phyloP scores from a whole-genome alignment of 2,329 filamentous ascomycete species.

The Magnaporthales sp. region DNA sequence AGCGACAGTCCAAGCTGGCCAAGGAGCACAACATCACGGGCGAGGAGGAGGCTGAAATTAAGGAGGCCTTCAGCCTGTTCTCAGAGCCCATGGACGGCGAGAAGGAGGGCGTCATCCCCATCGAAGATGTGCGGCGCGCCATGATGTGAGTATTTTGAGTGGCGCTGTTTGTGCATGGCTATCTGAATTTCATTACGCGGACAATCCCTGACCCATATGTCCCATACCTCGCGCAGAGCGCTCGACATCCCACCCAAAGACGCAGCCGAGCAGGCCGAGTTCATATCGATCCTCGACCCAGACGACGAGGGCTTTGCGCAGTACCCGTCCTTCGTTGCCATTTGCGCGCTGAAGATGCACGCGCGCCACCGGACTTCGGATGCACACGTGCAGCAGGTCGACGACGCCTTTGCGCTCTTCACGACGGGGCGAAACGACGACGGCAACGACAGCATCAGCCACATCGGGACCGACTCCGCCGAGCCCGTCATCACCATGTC shows the following conservation, averaged over 20 bases:
- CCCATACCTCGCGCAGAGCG: constrained; percentile 44
- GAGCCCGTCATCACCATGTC: constrained; percentile 65
- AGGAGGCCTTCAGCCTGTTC: constrained; percentile 83
- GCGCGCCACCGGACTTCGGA: constrained; percentile 43
- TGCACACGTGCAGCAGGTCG: constrained; percentile 57
- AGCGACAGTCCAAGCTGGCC: constrained; percentile 76
- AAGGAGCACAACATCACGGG: constrained; percentile 83
- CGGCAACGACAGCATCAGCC: background rate
- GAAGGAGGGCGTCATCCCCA: constrained; percentile 62
- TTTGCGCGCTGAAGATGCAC: constrained; percentile 81
- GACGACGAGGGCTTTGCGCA: constrained; percentile 67
- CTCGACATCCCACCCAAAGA: constrained; percentile 63
- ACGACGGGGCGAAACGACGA: constrained; percentile 29
- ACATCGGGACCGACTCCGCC: background rate
- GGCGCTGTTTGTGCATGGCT: no score
- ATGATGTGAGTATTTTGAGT: constrained; percentile 51
- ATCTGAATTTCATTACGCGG: no score
- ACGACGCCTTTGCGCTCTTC: constrained; percentile 77
- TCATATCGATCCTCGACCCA: constrained; percentile 75
- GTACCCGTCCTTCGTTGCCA: constrained; percentile 76
- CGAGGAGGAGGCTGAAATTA: constrained; percentile 81
- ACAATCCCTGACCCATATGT: background rate
- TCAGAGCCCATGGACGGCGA: constrained; percentile 61
- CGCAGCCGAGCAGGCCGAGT: constrained; percentile 62
- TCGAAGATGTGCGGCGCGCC: constrained; percentile 60